Base-by-base conservation (phyloP, 179 eudicot species). In the Nepenthes alata region DNA sequence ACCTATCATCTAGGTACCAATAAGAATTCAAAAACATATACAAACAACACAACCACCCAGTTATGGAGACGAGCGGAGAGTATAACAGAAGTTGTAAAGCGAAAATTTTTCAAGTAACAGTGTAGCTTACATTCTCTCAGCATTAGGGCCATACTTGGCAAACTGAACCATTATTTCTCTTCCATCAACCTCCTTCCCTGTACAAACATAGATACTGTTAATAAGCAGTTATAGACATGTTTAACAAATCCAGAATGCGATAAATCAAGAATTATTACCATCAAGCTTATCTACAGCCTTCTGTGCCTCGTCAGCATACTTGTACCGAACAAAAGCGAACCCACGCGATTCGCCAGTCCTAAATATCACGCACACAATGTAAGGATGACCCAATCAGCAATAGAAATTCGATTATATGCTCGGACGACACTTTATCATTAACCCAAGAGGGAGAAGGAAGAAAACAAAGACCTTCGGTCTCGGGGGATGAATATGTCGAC, bases 311-410 rank as follows among this genome's bases (percentile, higher is more conserved):
- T 91, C 98, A 10, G 85, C 89, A 73, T 89, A 83, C 88, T 89
- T 89, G 63, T 89, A 91, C 37, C 98, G 81, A 48, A 91, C 98
- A 86, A 91, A 91, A 0, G 98, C 95, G 71, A 89, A 91, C 15
- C 98, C 98, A 16, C 98, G 86, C 0, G 96, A 91, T 57, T 89
- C 93, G 0, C 98, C 98, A 64, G 95, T 91, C 89, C 96, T 91
- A 58, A 35, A 58, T n/a, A 35, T 49, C 37, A 55, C 38, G 11
- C 6, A 34, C 67, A 15, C 69, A 36, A 37, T 37, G 2, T 4
- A 63, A 12, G 12, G 11, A 51, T 2, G 12, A 52, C 34, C 54
- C 2, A 58, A 37, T 58, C 37, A 55, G 58, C 37, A 55, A 55
- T 8, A 25, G 3, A 16, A 25, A 25, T 25, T 25, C 3, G 55